These are phyloP conservation scores for Mycena kentingensis DNA, from an alignment of 768 basidiomycete genomes.

Conservation along the genomic window DNA sequence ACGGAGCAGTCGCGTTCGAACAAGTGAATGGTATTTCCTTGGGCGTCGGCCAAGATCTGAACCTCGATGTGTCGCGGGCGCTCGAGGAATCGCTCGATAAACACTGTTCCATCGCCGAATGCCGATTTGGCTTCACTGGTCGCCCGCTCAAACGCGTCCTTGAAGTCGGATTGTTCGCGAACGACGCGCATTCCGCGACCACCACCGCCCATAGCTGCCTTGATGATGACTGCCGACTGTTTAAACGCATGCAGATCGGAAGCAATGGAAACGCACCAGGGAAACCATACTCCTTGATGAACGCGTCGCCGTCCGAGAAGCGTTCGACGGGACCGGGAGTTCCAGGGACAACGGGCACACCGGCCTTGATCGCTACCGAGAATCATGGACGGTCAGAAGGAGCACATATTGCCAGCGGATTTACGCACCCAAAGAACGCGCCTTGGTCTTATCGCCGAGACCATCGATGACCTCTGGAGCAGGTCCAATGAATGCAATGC, in stretches of 20 bases:
- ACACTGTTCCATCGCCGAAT: slow-evolving; percentile 98
- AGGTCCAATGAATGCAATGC: slow-evolving; percentile 95
- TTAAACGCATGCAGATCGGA: not conserved
- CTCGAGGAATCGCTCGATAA: slow-evolving; percentile 97
- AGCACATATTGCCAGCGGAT: slow-evolving; percentile 5
- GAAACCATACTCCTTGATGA: slow-evolving; percentile 96
- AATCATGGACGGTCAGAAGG: slow-evolving; percentile 13
- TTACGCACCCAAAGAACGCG: slow-evolving; percentile 74
- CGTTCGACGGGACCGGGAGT: slow-evolving; percentile 90
- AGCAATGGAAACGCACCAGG: slow-evolving; percentile 54
- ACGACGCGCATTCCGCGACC: slow-evolving; percentile 99
- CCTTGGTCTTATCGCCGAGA: slow-evolving; percentile 98
- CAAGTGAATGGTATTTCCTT: slow-evolving; percentile 94
- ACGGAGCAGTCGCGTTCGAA: slow-evolving; percentile 99
- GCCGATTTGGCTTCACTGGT: slow-evolving; percentile 94
- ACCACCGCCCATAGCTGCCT: slow-evolving; percentile 98
- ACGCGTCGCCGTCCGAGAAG: slow-evolving; percentile 79
- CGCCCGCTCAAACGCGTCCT: slow-evolving; percentile 86
- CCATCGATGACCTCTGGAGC: slow-evolving; percentile 95
- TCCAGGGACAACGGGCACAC: slow-evolving; percentile 96
- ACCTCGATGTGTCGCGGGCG: slow-evolving; percentile 98
- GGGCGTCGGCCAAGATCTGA: slow-evolving; percentile 87
- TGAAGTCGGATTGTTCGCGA: slow-evolving; percentile 89
- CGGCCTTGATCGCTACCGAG: slow-evolving; percentile 74
- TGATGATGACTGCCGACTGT: slow-evolving; percentile 83